phyloP scores from a whole-genome alignment of 768 basidiomycete genomes.

The Antrodiella citrinella region DNA sequence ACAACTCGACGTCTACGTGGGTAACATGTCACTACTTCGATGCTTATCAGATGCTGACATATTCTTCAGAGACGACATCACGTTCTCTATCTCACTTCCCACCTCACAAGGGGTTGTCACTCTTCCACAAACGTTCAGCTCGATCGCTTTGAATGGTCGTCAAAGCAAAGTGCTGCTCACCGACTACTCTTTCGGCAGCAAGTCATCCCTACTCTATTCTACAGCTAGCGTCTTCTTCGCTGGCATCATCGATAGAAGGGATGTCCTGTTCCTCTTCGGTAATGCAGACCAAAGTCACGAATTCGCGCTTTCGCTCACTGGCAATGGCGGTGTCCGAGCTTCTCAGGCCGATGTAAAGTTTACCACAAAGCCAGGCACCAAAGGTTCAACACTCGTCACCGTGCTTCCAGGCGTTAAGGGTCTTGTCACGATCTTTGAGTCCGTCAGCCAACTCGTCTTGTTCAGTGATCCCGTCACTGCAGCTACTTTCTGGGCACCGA shows the following conservation, averaged over 20 bases:
- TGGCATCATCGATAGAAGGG: slow-evolving; percentile 33
- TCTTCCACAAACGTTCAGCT: slow-evolving; percentile 44
- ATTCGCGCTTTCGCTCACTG: slow-evolving; percentile 21
- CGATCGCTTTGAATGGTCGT: slow-evolving; percentile 57
- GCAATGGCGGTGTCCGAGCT: slow-evolving; percentile 2
- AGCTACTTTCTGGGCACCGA: slow-evolving; percentile 71
- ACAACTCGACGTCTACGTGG: slow-evolving; percentile 58
- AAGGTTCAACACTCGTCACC: slow-evolving; percentile 35
- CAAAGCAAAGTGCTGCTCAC: slow-evolving; percentile 70
- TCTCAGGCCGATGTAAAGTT: slow-evolving; percentile 18
- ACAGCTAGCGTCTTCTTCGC: slow-evolving; percentile 71
- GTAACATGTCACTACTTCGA: slow-evolving; percentile 14
- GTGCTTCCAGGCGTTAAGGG: slow-evolving; percentile 51
- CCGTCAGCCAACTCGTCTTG: slow-evolving; percentile 56
- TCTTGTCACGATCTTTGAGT: slow-evolving; percentile 58
- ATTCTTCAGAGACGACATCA: slow-evolving; percentile 32
- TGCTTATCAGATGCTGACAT: background rate
- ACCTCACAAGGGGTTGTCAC: slow-evolving; percentile 43
- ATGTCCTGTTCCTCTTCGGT: slow-evolving; percentile 34
- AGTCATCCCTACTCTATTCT: slow-evolving; percentile 55
- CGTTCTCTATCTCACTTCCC: slow-evolving; percentile 54
- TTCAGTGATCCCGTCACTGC: slow-evolving; percentile 61
- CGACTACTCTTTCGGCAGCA: slow-evolving; percentile 64
- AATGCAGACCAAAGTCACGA: slow-evolving; percentile 27
- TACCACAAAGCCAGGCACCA: background rate